Base-by-base conservation (phyloP, 1,284 basidiomycete species). In the Apiotrichum gracile region DNA sequence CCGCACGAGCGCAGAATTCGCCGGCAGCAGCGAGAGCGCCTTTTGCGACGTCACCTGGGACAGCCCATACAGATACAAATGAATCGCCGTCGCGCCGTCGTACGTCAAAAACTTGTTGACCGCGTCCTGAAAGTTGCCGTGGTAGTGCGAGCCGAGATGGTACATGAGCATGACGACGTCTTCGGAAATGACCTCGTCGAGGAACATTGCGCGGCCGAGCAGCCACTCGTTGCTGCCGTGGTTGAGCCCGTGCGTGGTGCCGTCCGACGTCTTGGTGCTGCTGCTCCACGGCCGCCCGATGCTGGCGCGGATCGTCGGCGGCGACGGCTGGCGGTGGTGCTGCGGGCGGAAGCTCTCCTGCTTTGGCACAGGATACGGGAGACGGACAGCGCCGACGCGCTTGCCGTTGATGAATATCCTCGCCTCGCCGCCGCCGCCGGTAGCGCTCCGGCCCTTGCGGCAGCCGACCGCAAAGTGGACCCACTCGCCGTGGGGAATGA, bases 51-150 rank as follows among this genome's bases (percentile, higher is more conserved):
- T 51, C 10, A 50, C 57, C 42, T 64, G 61, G 29, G 70, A 70
- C 25, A 74, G 43, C 22, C 63, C 44, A 43, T 65, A 65, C 12
- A 76, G 62, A 49, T 74, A 69, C 33, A 75, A 67, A 54, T 76
- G 75, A 54, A 76, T 72, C 0, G 73, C 66, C 1, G 73, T 74
- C 0, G 73, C 70, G 12, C 68, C 70, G 47, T 76, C 70, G 54
- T 76, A 76, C 1, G 75, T 75, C 43, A 76, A 60, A 59, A 76
- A 76, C 51, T 67, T 70, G 21, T 70, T 71, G 12, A 72, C 56
- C 8, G 72, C 61, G 45, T 75, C 75, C 49, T 76, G 73, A 38
- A 71, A 59, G 52, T 74, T 75, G 17, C 75, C 74, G 14, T 61
- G 51, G 54, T 76, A 76, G 16, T 74, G 55, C 1, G 75, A 73